phyloP scores from a whole-genome alignment of 768 basidiomycete species.

The Boletus eberwhitei region DNA sequence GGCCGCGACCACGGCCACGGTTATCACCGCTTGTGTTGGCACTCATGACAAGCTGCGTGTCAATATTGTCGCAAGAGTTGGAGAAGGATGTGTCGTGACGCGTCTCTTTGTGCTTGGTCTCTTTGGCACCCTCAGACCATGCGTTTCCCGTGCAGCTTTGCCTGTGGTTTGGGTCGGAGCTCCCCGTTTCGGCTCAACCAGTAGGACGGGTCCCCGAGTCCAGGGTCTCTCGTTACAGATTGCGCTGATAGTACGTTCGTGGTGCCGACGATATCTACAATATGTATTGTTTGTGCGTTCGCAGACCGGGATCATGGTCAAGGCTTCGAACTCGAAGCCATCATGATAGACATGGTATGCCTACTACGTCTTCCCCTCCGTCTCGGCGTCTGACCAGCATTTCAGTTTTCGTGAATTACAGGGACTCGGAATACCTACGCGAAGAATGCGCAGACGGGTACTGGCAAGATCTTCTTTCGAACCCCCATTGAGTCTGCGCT shows the following conservation, averaged over 20 bases:
- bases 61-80: background rate
- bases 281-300: constrained; percentile 85
- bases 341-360: constrained; percentile 92
- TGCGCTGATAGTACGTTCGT: constrained; percentile 81
- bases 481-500: background rate
- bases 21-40: constrained; percentile 1
- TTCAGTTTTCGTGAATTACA: constrained; percentile 84
- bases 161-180: background rate
- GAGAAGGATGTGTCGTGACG: background rate
- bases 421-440: constrained; percentile 58
- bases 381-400: background rate
- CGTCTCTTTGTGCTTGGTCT: too few species aligned
- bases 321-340: constrained; percentile 74
- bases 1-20: constrained; percentile 10
- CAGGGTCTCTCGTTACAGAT: constrained; percentile 41
- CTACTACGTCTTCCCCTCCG: background rate
- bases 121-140: background rate
- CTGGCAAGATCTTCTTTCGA: constrained; percentile 72
- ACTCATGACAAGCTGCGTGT: constrained; percentile 14
- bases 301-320: constrained; percentile 74
- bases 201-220: background rate
- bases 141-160: background rate
- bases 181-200: background rate
- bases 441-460: constrained; percentile 65
- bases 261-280: constrained; percentile 69